Evolutionary conservation across 2,329 filamentous ascomycete genomes (phyloP), one percentile per base, ranked within the genome.

Genomic region (Grosmannia clavigera): DNA sequence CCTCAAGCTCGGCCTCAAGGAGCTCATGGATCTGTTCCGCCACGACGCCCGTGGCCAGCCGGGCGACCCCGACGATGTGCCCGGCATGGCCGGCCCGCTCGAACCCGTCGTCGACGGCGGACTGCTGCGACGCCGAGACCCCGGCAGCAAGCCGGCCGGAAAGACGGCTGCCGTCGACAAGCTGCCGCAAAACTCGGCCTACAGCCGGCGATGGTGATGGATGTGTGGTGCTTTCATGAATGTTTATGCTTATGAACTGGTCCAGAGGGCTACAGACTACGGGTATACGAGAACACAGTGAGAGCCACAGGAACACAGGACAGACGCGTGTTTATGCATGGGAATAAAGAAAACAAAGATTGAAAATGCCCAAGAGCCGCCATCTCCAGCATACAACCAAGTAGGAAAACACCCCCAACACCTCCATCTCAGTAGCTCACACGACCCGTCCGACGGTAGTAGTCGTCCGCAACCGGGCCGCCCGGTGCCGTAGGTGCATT

Each of bases 1-100:
- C 19, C 83, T 88, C 70, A 96, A 96, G 75, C 78, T 99, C 57
- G 90, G 87, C 55, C 86, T 97, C 82, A 86, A 91, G 70, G 94
- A 99, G 73, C 95, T 99, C 71, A 80, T 99, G 72, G 86, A 89
- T 57, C 80, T 99, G 60, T 99, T 99, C 76, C 84, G 83, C 64
- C 84, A 85, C 35, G 86, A 90, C 67, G 63, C 64, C 46, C 55
- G 62, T 43, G 64, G 27, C 35, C 38, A 25, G 9, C 57, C 31
- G 1, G 59, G 12, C 16, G 55, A 22, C 16, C 55, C 25, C 12
- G 58, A 40, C 50, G 33, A 35, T 6, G 27, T 25, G 14, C 6
- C 7, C n/a, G n/a, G 50, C 3, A 9, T 33, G 19, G 46, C 11
- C 55, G 35, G 16, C 4, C 16, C 11, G 25, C 14, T n/a, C 46